Conservation (phyloP, 495 filamentous ascomycete genomes). For the Xylaria intraflava region DNA sequence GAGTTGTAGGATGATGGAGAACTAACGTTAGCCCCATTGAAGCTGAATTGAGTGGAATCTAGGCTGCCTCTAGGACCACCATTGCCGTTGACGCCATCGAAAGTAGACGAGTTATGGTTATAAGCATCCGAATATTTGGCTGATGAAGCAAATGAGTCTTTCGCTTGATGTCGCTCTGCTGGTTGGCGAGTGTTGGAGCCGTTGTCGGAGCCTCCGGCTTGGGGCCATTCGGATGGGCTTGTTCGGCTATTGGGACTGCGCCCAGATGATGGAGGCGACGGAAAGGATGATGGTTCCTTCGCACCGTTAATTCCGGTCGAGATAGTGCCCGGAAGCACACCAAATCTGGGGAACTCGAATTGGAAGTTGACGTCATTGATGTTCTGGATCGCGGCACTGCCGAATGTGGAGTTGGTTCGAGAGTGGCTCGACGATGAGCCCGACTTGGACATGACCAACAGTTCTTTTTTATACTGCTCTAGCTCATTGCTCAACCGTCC, state of each 20-base stretch:
- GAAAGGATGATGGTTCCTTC: conserved; percentile 25
- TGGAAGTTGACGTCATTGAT: conserved; percentile 70
- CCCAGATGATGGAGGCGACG: conserved; percentile 20
- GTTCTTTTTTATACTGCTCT: conserved; percentile 79
- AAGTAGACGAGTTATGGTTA: conserved; percentile 22
- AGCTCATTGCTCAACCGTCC: conserved; percentile 81
- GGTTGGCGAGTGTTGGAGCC: conserved; percentile 22
- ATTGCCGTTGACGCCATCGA: conserved; percentile 29
- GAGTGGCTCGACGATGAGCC: conserved; percentile 13
- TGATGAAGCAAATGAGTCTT: conserved; percentile 11
- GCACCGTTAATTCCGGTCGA: conserved; percentile 39
- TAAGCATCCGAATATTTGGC: conserved; percentile 30
- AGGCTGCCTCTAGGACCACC: conserved; percentile 52
- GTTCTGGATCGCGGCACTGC: conserved; percentile 52
- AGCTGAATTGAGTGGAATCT: conserved; percentile 48
- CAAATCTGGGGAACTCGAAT: conserved; percentile 94
- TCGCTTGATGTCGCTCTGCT: conserved; percentile 23
- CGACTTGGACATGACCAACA: conserved; percentile 52
- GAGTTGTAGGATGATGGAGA: conserved; percentile 60
- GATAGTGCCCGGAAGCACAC: conserved; percentile 59
- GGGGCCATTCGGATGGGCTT: conserved; percentile 27
- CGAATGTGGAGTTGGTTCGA: conserved; percentile 26
- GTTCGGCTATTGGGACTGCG: conserved; percentile 22
- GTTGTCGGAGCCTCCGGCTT: conserved; percentile 24
- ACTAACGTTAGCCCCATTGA: conserved; percentile 36